Evolutionary conservation across 257 asterid species (phyloP), one percentile per base, ranked within the genome.

Genomic region (Solanum peruvianum): DNA sequence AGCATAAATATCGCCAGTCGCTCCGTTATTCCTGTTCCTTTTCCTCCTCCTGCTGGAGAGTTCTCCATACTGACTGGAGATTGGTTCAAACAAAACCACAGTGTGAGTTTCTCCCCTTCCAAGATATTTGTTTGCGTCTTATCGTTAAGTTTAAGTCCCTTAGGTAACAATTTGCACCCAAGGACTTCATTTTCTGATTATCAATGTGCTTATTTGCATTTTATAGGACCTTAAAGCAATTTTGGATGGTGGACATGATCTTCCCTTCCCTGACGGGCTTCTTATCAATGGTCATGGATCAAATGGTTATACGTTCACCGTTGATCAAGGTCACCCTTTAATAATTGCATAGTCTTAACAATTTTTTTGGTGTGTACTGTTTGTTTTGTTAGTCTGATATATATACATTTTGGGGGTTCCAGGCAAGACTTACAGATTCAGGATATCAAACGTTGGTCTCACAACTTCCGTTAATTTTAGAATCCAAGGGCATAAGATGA

Each of bases 21-120:
- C 37, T 44, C 89, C 3, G 72, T 45, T 44, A 90, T 90, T 88
- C 88, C 91, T 16, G 87, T 90, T 83, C 90, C 91, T 39, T 90
- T 90, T 37, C 81, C 88, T 83, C 86, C 89, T n/a, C 91, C 91
- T 39, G 87, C 90, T 41, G 91, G 88, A 66, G 91, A 88, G 25
- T 88, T 56, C 82, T 82, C 89, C 29, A 31, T 90, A 11, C 90
- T 88, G 0, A 83, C 85, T 4, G 91, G 91, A 47, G 91, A 90
- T 66, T 90, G 91, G 91, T 90, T 86, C 83, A 90, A 90, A 56
- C 89, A 83, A 82, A 88, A 88, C 87, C 91, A 90, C 88, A 82
- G 66, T 70, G 91, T 90, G 49, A 86, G 88, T 25, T 12, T 75
- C n/a, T 71, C 3, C 47, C 27, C 73, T 58, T 31, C 29, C 33